Conservation (phyloP, 352 stramenopile genomes). For the Globisporangium sylvaticum region DNA sequence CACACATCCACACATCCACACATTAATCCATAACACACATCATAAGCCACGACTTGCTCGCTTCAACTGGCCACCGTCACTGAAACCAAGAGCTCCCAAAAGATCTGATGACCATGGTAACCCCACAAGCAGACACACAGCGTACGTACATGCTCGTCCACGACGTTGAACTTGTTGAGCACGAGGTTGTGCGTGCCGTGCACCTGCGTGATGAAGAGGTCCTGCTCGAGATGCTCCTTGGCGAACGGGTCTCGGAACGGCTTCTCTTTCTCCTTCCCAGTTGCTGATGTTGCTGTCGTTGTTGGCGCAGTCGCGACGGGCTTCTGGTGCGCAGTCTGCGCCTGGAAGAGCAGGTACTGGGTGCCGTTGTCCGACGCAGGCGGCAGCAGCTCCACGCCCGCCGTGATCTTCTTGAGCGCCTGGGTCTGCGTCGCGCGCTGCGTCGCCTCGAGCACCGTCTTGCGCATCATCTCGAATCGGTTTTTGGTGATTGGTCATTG, state of each 20-base stretch:
- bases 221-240: constrained; percentile 62
- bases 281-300: neutral
- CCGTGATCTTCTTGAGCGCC: constrained; percentile 61
- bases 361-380: constrained; percentile 27
- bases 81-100: too few species aligned
- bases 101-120: neutral
- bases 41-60: neutral
- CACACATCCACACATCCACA: neutral
- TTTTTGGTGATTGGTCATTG: too few species aligned
- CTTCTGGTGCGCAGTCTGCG: constrained; percentile 35
- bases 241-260: constrained; percentile 70
- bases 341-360: constrained; percentile 57
- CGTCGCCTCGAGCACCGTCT: constrained; percentile 59
- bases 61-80: neutral
- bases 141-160: constrained; percentile 61
- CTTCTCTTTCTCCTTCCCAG: neutral
- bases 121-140: neutral
- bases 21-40: neutral
- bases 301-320: constrained; percentile 20
- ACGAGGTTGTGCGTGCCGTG: constrained; percentile 75
- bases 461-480: constrained; percentile 62
- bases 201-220: constrained; percentile 61
- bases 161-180: constrained; percentile 81
- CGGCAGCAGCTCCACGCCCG: constrained; percentile 49
- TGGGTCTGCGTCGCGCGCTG: constrained; percentile 48